Evolutionary conservation across 257 asterid genomes (phyloP), one percentile per base, ranked within the genome.

Genomic region (Fraxinus excelsior): DNA sequence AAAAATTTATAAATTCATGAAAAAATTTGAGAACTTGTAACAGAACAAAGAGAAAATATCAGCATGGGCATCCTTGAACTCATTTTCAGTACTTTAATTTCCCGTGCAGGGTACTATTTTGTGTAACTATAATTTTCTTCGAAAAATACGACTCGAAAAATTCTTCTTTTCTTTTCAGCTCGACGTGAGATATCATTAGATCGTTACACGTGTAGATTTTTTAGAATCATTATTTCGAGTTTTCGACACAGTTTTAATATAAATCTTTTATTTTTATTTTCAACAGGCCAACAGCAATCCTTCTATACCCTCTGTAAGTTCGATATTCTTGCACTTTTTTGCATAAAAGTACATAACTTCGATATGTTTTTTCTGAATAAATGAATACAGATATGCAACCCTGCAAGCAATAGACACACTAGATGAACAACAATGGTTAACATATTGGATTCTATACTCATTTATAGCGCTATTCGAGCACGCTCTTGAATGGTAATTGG

Each of bases 351-450:
- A 11, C 16, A 42, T 42, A 42, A 11, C 14, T 16, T 16, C 5
- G 21, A 46, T 46, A 1, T 46, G 4, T 46, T n/a, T 16, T 16
- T 46, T 16, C n/a, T 16, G 11, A 56, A 4, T 77, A n/a, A 68
- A 68, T 67, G 13, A 64, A 42, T 82, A 94, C 83, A 94, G 97
- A 81, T 92, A 91, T 76, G 93, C 95, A 69, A 91, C 99, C 1
- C 79, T 89, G 89, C 77, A 91, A 80, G 97, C 97, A 71, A 94
- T 94, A 25, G 99, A 92, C 86, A 84, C 97, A 1, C 83, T 91
- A 16, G 97, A 94, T 73, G 97, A 94, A 86, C 99, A 90, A 42
- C 97, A 94, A 66, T 94, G 98, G 98, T 89, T 92, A 0, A 94
- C 98, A 2, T 94, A 92, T 77, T 92, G 99, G 99, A 80, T 94